These are phyloP conservation scores for Trichosporon sp. DNA, from an alignment of 1,284 basidiomycete genomes.

Conservation along the genomic window DNA sequence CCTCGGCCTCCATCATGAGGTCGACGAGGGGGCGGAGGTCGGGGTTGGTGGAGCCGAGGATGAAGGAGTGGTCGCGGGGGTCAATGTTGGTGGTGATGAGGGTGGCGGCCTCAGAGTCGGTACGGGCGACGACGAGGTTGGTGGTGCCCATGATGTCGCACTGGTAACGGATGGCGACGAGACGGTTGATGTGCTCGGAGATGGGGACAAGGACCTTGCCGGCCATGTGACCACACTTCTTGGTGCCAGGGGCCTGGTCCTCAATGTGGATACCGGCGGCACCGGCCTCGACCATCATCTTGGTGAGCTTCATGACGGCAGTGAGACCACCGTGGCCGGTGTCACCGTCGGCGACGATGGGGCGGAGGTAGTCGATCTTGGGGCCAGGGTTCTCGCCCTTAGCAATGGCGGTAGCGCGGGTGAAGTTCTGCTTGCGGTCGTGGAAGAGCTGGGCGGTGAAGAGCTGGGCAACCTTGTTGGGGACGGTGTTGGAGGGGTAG, in stretches of 20 bases:
- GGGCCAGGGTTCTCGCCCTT: constrained; percentile 53
- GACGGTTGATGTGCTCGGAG: constrained; percentile 72
- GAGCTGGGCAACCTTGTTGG: constrained; percentile 61
- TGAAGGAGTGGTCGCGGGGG: constrained; percentile 92
- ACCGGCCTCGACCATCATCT: constrained; percentile 73
- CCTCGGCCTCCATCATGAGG: constrained; percentile 80
- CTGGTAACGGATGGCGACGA: constrained; percentile 70
- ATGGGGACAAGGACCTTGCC: constrained; percentile 64
- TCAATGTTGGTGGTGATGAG: constrained; percentile 97
- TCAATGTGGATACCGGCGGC: constrained; percentile 71
- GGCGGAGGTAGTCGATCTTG: constrained; percentile 76
- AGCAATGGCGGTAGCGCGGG: constrained; percentile 48
- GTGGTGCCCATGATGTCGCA: constrained; percentile 75
- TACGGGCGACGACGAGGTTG: constrained; percentile 69
- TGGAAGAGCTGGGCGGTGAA: constrained; percentile 63
- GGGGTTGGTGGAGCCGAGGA: constrained; percentile 84
- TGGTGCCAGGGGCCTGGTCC: constrained; percentile 62
- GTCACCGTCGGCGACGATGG: constrained; percentile 91
- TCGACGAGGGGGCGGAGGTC: constrained; percentile 63
- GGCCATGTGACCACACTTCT: constrained; percentile 65
- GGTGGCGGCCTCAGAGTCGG: constrained; percentile 85
- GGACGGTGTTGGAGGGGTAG: constrained; percentile 62
- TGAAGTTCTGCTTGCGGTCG: constrained; percentile 64
- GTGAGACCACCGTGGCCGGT: constrained; percentile 71
- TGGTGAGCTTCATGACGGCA: constrained; percentile 88